These are phyloP conservation scores for Penicillium crystallinum DNA, from an alignment of 495 filamentous ascomycete genomes.

Conservation along the genomic window DNA sequence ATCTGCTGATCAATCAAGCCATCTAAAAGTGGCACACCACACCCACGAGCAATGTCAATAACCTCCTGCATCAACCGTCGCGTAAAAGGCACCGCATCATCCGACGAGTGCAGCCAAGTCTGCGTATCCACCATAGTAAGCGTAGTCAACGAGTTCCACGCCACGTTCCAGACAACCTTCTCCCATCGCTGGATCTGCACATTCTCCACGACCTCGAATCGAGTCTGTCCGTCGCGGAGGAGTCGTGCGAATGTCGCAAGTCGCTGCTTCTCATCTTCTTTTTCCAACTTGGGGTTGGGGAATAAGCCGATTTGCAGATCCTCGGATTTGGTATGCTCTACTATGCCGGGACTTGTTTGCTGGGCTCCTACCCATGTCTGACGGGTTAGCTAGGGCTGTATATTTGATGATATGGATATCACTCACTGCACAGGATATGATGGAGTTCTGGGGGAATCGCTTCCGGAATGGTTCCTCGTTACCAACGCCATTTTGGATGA, in stretches of 20 bases:
- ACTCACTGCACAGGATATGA: conserved; percentile 54
- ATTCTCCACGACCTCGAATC: conserved; percentile 34
- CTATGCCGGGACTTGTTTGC: conserved; percentile 40
- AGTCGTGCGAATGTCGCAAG: conserved; percentile 37
- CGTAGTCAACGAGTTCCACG: conserved; percentile 50
- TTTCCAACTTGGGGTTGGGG: conserved; percentile 27
- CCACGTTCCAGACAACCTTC: conserved; percentile 52
- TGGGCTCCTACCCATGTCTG: conserved; percentile 48
- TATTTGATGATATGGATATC: neutral
- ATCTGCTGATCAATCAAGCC: conserved; percentile 39
- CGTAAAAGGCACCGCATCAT: conserved; percentile 40
- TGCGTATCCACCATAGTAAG: conserved; percentile 47
- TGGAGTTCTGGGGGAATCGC: conserved; percentile 48
- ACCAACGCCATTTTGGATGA: conserved; percentile 68
- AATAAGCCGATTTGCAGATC: conserved; percentile 44
- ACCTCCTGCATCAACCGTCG: conserved; percentile 45
- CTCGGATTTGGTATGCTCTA: conserved; percentile 44
- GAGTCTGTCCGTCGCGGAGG: conserved; percentile 33
- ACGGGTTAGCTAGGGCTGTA: neutral
- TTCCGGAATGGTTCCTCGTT: conserved; percentile 59
- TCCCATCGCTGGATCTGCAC: conserved; percentile 49
- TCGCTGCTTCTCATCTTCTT: conserved; percentile 20
- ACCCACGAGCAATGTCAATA: conserved; percentile 40
- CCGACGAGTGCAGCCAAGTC: conserved; percentile 40
- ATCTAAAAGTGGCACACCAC: conserved; percentile 37